Conservation (phyloP, 108 stramenopile genomes). For the Pseudonitzschia delicatissima region DNA sequence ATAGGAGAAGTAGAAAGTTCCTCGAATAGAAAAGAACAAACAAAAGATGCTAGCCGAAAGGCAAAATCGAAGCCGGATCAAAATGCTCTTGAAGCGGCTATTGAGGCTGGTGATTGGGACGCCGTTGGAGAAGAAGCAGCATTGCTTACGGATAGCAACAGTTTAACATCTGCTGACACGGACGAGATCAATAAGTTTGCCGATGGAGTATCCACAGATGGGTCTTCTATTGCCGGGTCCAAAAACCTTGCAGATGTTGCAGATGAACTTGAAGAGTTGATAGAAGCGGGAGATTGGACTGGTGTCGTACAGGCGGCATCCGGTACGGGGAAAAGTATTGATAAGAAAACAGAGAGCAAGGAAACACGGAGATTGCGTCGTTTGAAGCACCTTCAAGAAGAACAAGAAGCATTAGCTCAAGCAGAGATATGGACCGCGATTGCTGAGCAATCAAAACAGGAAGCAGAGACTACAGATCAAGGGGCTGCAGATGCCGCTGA, state of each 20-base stretch:
- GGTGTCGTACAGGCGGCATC: constrained; percentile 73
- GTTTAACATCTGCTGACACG: constrained; percentile 34
- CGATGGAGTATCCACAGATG: constrained; percentile 23
- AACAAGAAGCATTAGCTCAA: constrained; percentile 83
- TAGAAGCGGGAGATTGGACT: constrained; percentile 82
- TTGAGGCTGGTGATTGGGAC: constrained; percentile 86
- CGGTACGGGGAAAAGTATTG: not conserved
- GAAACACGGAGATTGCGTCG: constrained; percentile 22
- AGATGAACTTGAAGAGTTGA: constrained; percentile 67
- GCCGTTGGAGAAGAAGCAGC: constrained; percentile 83
- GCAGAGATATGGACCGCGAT: constrained; percentile 77
- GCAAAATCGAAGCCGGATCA: constrained; percentile 13
- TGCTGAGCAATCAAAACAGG: constrained; percentile 75
- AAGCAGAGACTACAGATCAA: constrained; percentile 33
- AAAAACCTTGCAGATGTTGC: constrained; percentile 13
- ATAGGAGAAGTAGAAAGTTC: constrained; percentile 16
- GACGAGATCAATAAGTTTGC: constrained; percentile 33
- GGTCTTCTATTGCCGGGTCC: constrained; percentile 7
- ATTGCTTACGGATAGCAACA: constrained; percentile 37
- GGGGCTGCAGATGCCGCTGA: constrained; percentile 82
- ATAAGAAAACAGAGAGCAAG: constrained; percentile 11
- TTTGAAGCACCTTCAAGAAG: constrained; percentile 55
- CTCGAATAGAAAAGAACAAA: not conserved
- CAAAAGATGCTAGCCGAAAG: not conserved
- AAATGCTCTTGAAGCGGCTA: constrained; percentile 50